Evolutionary conservation across 2,329 filamentous ascomycete species (phyloP).

Genomic region (Microcyclospora tardicrescens): DNA sequence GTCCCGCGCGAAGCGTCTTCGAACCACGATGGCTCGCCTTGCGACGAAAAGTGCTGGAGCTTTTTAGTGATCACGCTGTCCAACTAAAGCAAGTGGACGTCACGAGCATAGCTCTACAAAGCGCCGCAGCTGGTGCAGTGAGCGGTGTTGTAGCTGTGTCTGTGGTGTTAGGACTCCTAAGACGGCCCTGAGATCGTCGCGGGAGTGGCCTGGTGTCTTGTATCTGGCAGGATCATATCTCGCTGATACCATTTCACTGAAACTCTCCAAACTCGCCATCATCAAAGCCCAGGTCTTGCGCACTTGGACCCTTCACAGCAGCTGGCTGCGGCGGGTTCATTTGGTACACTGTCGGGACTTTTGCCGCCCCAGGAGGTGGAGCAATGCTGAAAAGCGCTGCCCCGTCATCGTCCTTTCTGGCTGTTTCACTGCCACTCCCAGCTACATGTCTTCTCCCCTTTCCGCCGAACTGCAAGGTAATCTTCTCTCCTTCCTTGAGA

Average conservation of each 20-base stretch:
- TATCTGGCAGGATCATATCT: neutral
- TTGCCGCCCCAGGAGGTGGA: conserved; percentile 54
- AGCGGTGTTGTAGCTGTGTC: conserved; percentile 14
- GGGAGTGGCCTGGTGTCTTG: neutral
- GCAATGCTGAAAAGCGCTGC: conserved; percentile 57
- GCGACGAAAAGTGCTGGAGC: conserved; percentile 14
- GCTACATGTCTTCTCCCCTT: conserved; percentile 32
- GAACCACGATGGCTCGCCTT: neutral
- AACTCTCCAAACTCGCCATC: conserved; percentile 86
- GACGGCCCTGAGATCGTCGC: conserved; percentile 13
- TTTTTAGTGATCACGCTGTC: conserved; percentile 32
- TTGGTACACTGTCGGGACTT: conserved; percentile 40
- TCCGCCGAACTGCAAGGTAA: conserved; percentile 63
- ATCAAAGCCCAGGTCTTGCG: conserved; percentile 63
- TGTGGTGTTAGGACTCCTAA: conserved; percentile 22
- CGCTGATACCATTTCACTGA: conserved; percentile 27
- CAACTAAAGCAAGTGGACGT: conserved; percentile 34
- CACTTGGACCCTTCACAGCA: conserved; percentile 18
- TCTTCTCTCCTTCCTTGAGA: conserved; percentile 80
- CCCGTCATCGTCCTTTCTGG: conserved; percentile 26
- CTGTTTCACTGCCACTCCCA: conserved; percentile 25
- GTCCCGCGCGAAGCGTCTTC: neutral
- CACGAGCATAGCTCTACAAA: conserved; percentile 32
- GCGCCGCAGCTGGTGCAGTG: conserved; percentile 28
- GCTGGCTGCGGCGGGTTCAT: conserved; percentile 58